These are phyloP conservation scores for Sporothrix curviconia DNA, from an alignment of 2,329 filamentous ascomycete species.

Conservation along the genomic window DNA sequence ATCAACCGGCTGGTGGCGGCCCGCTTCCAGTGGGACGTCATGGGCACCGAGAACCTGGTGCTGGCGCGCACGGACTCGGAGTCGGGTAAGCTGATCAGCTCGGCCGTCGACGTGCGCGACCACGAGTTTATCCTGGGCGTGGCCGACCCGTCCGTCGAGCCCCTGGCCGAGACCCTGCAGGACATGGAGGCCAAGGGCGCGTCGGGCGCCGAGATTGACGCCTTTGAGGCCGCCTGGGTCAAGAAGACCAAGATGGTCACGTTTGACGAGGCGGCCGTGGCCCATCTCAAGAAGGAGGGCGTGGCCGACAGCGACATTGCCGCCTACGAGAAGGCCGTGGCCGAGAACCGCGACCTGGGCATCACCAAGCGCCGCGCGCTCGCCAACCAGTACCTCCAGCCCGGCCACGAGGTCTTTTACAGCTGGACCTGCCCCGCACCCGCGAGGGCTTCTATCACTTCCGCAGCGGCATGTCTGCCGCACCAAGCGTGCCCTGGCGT, in stretches of 20 bases:
- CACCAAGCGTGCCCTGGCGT: slow-evolving; percentile 87
- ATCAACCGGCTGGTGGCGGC: slow-evolving; percentile 90
- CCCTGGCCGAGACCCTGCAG: slow-evolving; percentile 69
- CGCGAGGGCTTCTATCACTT: slow-evolving; percentile 94
- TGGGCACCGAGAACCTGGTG: slow-evolving; percentile 91
- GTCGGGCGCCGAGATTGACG: slow-evolving; percentile 71
- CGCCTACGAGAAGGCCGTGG: slow-evolving; percentile 58
- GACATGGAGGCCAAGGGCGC: slow-evolving; percentile 80
- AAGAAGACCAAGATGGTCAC: slow-evolving; percentile 77
- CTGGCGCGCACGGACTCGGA: slow-evolving; percentile 95
- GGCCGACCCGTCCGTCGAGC: slow-evolving; percentile 33
- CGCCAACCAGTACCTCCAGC: slow-evolving; percentile 59
- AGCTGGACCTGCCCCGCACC: slow-evolving; percentile 87
- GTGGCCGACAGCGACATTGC: slow-evolving; percentile 58
- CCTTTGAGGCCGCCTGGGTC: slow-evolving; percentile 81
- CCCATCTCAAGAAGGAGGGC: slow-evolving; percentile 63
- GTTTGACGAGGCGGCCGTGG: slow-evolving; percentile 83
- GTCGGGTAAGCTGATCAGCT: slow-evolving; percentile 83
- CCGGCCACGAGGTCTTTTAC: slow-evolving; percentile 60
- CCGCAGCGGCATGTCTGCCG: slow-evolving; percentile 72
- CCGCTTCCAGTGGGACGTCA: slow-evolving; percentile 96
- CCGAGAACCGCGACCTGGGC: slow-evolving; percentile 64
- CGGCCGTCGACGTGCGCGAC: slow-evolving; percentile 85
- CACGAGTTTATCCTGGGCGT: slow-evolving; percentile 79
- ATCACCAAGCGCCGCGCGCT: slow-evolving; percentile 70